Percentiles rank a stretch among this genome's conserved stretches.
Conservation (phyloP, 1,284 basidiomycete genomes). For the Heterobasidion occidentale region DNA sequence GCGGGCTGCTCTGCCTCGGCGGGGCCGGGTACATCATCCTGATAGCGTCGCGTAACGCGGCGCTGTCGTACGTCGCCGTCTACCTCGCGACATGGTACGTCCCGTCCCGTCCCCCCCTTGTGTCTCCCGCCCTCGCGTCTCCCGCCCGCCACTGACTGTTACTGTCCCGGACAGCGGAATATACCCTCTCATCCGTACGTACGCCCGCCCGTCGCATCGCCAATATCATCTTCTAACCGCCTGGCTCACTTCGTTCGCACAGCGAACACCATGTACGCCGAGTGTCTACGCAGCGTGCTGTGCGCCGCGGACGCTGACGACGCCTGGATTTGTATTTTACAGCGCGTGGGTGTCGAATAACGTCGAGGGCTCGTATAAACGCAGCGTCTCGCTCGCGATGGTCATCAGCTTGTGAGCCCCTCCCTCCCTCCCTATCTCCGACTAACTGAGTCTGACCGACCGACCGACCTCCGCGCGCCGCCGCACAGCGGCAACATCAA, state of each 20-base stretch:
- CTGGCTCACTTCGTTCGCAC: neutral
- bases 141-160: neutral
- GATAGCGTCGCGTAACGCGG: slow-evolving; percentile 34
- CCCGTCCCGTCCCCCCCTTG: neutral
- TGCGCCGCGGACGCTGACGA: neutral
- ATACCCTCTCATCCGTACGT: slow-evolving; percentile 28
- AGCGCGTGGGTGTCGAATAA: slow-evolving; percentile 46
- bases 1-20: slow-evolving; percentile 15
- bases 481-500: slow-evolving; percentile 53
- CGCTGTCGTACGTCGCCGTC: slow-evolving; percentile 35
- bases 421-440: slow-evolving; percentile 4
- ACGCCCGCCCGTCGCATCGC: neutral
- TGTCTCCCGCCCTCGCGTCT: neutral
- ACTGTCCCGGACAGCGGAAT: neutral
- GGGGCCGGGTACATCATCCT: slow-evolving; percentile 47
- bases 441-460: too few species aligned
- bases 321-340: neutral
- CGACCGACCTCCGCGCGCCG: too few species aligned
- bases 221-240: neutral
- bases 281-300: neutral
- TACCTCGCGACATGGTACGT: slow-evolving; percentile 41
- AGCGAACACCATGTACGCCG: slow-evolving; percentile 40
- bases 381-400: slow-evolving; percentile 65
- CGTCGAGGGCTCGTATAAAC: slow-evolving; percentile 61
- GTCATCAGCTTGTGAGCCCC: slow-evolving; percentile 50